Conservation (phyloP, 163 green algal species). For the Volvox carteri region DNA sequence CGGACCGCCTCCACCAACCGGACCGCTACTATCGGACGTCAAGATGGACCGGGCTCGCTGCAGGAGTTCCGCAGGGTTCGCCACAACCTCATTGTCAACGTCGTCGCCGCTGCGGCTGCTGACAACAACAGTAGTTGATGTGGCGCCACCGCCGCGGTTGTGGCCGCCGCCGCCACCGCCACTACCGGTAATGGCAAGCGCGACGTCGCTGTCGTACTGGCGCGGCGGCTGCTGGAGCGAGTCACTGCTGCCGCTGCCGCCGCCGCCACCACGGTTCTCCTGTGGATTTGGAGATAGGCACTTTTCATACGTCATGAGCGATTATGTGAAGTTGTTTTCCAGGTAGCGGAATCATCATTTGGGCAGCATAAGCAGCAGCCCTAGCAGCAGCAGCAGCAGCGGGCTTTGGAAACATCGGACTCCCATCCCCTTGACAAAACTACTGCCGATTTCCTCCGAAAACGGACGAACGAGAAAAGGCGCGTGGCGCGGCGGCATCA, state of each 20-base stretch:
- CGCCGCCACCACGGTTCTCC: neutral
- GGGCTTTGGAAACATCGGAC: no score
- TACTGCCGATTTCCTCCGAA: no score
- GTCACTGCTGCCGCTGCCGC: neutral
- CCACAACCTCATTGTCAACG: conserved; percentile 11
- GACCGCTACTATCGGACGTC: neutral
- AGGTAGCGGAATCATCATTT: no score
- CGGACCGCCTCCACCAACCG: neutral
- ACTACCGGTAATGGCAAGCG: neutral
- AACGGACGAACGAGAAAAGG: no score
- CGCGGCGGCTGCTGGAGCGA: neutral
- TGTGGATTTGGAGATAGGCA: no score
- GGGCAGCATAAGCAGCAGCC: no score
- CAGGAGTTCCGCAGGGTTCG: conserved; percentile 50
- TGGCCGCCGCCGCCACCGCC: neutral
- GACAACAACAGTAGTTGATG: neutral
- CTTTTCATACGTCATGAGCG: no score
- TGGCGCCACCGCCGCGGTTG: neutral
- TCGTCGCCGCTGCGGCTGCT: neutral
- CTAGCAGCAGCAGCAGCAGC: no score
- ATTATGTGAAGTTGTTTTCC: no score
- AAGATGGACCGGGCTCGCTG: conserved; percentile 44
- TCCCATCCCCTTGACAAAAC: no score
- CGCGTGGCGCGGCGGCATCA: no score
- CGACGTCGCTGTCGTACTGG: conserved; percentile 21